Evolutionary conservation across 139 green algal genomes (phyloP), one percentile per base, ranked within the genome.

Genomic region (Chlorella sp.): DNA sequence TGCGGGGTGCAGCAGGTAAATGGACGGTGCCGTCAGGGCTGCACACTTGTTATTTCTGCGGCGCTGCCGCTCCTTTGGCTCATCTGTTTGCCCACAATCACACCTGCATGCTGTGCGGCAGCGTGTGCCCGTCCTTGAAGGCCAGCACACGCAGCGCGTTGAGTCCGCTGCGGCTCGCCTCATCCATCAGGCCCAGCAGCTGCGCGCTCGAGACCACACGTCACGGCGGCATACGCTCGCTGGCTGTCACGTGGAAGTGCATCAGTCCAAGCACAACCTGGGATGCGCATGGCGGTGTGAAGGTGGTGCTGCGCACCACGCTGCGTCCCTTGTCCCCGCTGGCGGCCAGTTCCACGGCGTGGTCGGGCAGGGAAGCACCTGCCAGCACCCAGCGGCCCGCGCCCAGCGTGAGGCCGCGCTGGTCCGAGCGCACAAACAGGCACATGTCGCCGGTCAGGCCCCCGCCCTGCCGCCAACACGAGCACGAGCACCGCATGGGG

Each of bases 101-200:
- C 62, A 2, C 35, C 51, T 81, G 76, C 34, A 77, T 10, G 5
- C 35, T 65, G 22, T 55, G 35, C 3, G 20, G 42, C 63, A 31
- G 32, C 0, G 20, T 49, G 55, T 67, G 34, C 1, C 76, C 76
- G 71, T 81, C 76, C 3, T 35, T 42, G 33, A 81, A 81, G 35
- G 76, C 76, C 3, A 77, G 49, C 50, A 81, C 49, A 26, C 76
- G 76, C 36, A 81, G 31, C 31, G 76, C 72, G 76, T 81, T 81
- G 65, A 76, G 50, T 0, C 70, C 76, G 55, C 70, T 2, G 0
- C 3, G 5, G 2, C 35, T 49, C 14, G 76, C 70, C 2, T 62
- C 32, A 2, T 35, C 3, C 49, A 81, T 24, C 17, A 74, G 20
- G 23, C 49, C 17, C 26, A 62, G 65, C 22, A 74, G 64, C 75